A percentile compares a stretch with the other conserved stretches of the same genome.
Conservation (phyloP, 768 basidiomycete species). For the Calocera cornea region DNA sequence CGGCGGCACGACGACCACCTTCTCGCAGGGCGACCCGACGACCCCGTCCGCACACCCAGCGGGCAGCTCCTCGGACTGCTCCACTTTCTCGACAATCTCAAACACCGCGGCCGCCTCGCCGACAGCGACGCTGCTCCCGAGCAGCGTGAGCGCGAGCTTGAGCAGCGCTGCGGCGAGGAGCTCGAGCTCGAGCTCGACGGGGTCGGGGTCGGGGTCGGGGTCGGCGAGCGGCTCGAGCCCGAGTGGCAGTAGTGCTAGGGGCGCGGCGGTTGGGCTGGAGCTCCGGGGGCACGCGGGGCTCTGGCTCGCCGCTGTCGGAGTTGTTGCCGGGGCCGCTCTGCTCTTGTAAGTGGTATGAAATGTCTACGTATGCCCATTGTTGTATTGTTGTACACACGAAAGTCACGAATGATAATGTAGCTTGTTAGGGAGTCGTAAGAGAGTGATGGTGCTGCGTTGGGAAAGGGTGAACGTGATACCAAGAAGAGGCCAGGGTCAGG, state of each 20-base stretch:
- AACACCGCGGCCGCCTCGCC: neutral
- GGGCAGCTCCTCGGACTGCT: constrained; percentile 51
- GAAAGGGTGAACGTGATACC: too few relatives aligned
- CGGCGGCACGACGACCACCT: constrained; percentile 16
- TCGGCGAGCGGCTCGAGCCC: neutral
- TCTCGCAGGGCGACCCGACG: constrained; percentile 21
- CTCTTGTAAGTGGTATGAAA: neutral
- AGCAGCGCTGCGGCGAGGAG: neutral
- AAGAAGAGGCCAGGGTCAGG: too few relatives aligned
- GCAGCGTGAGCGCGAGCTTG: neutral
- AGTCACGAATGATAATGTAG: too few relatives aligned
- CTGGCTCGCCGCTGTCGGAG: neutral
- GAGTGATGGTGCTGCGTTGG: too few relatives aligned
- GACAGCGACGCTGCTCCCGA: neutral
- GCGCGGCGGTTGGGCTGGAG: neutral
- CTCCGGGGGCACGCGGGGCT: neutral
- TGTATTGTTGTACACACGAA: neutral
- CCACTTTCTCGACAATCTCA: constrained; percentile 33
- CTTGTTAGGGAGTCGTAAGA: too few relatives aligned
- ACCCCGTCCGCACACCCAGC: constrained; percentile 33
- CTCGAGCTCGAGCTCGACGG: neutral
- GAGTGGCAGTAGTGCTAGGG: too few relatives aligned
- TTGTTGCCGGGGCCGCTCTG: neutral
- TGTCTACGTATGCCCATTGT: neutral
- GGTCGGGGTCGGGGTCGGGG: neutral